phyloP scores from a whole-genome alignment of 2,329 filamentous ascomycete species.

The Bipolaris victoriae region DNA sequence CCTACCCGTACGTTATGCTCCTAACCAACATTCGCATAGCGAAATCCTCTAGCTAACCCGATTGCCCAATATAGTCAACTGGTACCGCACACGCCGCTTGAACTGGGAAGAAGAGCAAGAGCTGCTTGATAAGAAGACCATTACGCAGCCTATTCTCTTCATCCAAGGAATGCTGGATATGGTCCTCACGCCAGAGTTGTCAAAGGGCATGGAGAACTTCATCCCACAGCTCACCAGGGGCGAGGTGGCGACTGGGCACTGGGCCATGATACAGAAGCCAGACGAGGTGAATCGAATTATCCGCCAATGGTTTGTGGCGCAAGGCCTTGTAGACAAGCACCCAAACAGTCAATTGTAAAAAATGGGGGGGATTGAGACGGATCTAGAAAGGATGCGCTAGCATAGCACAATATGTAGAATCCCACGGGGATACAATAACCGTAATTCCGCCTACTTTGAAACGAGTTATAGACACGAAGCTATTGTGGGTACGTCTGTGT shows the following conservation, averaged over 20 bases:
- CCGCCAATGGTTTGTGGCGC: slow-evolving; percentile 68
- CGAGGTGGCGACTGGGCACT: slow-evolving; percentile 76
- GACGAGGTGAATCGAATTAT: slow-evolving; percentile 73
- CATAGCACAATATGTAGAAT: background rate
- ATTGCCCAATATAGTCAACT: slow-evolving; percentile 65
- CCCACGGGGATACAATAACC: background rate
- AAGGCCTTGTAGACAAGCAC: slow-evolving; percentile 51
- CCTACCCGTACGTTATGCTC: slow-evolving; percentile 65
- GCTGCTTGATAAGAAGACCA: slow-evolving; percentile 39
- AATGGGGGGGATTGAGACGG: background rate
- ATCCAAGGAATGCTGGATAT: slow-evolving; percentile 73
- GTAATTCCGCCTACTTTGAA: background rate
- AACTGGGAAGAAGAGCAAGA: slow-evolving; percentile 78
- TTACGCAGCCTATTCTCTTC: slow-evolving; percentile 67
- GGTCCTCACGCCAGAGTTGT: slow-evolving; percentile 75
- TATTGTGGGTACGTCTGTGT: background rate
- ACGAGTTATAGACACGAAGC: background rate
- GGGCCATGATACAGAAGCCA: slow-evolving; percentile 78
- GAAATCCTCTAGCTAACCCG: slow-evolving; percentile 13
- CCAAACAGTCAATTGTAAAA: slow-evolving; percentile 53
- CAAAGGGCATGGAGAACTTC: slow-evolving; percentile 70
- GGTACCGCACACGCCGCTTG: slow-evolving; percentile 77
- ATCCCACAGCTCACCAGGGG: slow-evolving; percentile 69
- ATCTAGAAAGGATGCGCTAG: slow-evolving; percentile 4
- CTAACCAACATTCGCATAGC: background rate